A percentile compares a stretch with the other conserved stretches of the same genome.
phyloP scores from a whole-genome alignment of 2,329 filamentous ascomycete species.

The Diaporthe ilicicola region DNA sequence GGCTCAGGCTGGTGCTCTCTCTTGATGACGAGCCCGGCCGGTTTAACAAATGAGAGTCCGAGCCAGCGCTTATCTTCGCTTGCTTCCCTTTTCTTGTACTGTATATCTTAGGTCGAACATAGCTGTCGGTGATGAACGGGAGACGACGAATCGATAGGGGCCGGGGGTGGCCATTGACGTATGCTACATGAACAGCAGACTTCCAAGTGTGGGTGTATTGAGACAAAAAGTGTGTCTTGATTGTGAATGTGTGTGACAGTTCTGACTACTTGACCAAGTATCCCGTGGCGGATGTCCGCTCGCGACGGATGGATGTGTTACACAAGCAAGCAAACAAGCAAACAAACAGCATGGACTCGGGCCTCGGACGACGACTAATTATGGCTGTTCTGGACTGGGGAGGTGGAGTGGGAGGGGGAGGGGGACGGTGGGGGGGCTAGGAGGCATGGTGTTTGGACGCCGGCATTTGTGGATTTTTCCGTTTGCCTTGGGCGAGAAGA shows the following conservation, averaged over 20 bases:
- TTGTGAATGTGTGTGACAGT: not conserved
- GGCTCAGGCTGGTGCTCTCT: not conserved
- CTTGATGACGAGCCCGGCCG: not conserved
- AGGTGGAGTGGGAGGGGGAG: too few species aligned
- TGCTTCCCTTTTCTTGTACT: conserved; percentile 4
- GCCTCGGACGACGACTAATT: not conserved
- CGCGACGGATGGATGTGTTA: not conserved
- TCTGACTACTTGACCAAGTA: not conserved
- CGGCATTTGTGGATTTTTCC: not conserved
- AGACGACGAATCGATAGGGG: not conserved
- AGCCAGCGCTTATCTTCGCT: conserved; percentile 7
- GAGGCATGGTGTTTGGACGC: not conserved
- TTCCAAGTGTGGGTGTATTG: not conserved
- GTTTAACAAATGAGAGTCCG: not conserved
- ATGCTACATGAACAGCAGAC: conserved; percentile 6
- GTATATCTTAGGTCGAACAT: conserved; percentile 1
- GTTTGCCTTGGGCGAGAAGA: too few species aligned
- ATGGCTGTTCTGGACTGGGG: too few species aligned
- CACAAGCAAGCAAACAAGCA: not conserved
- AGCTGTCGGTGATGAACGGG: not conserved
- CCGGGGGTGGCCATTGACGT: not conserved
- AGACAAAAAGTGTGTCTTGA: not conserved
- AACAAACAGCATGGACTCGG: not conserved
- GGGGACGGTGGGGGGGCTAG: too few species aligned
- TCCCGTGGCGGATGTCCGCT: not conserved